phyloP scores from a whole-genome alignment of 2,329 filamentous ascomycete species.

The Proliferodiscus dingleyae region DNA sequence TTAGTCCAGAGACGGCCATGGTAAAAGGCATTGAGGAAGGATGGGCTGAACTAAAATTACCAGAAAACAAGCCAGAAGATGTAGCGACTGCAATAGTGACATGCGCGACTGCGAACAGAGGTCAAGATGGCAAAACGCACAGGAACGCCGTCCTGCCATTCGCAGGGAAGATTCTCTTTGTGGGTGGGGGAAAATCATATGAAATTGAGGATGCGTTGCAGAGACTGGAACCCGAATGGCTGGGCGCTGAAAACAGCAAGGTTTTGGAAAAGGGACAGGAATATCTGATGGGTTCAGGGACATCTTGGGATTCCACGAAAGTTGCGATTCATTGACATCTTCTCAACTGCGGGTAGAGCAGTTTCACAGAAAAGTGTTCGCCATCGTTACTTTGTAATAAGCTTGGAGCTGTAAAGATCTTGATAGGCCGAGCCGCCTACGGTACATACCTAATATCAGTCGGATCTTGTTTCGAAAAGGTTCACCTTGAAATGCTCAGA shows the following conservation, averaged over 20 bases:
- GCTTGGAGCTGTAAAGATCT: no score
- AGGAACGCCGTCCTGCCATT: conserved; percentile 8
- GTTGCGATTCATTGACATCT: background rate
- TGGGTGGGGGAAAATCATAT: conserved; percentile 11
- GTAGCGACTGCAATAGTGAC: background rate
- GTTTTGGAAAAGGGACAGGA: conserved; percentile 10
- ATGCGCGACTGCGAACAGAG: conserved; percentile 11
- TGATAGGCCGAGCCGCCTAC: no score
- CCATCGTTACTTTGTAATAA: no score
- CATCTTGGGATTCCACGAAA: conserved; percentile 11
- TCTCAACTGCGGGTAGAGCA: no score
- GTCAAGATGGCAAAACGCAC: background rate
- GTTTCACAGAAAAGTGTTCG: no score
- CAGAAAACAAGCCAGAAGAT: conserved; percentile 3
- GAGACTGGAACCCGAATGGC: conserved; percentile 12
- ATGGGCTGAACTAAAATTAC: conserved; percentile 4
- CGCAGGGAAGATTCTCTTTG: conserved; percentile 14
- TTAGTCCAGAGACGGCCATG: conserved; percentile 11
- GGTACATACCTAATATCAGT: no score
- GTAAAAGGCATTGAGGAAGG: conserved; percentile 13
- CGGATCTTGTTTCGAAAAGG: no score
- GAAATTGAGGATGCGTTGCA: conserved; percentile 17
- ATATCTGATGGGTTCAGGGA: conserved; percentile 13
- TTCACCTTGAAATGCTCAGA: no score
- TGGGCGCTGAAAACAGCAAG: conserved; percentile 12